phyloP scores from a whole-genome alignment of 345 rosid genomes.

The Trapa bicornis region DNA sequence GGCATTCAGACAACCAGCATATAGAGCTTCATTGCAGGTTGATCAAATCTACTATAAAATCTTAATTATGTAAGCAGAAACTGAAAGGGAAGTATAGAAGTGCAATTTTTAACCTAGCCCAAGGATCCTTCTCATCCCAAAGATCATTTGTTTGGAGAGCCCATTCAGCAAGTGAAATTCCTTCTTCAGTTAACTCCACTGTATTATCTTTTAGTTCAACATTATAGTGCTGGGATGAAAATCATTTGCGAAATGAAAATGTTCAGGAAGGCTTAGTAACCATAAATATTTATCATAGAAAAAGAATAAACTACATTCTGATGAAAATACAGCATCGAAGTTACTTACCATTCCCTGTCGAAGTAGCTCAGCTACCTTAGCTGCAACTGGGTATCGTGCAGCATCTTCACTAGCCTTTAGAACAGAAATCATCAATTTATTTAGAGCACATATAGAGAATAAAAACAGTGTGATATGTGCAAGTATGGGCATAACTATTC shows the following conservation, averaged over 20 bases:
- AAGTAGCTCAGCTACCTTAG: slow-evolving; percentile 90
- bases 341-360: slow-evolving; percentile 51
- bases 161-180: slow-evolving; percentile 85
- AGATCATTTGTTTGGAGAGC: slow-evolving; percentile 90
- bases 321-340: slow-evolving; percentile 3
- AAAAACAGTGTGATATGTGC: neutral
- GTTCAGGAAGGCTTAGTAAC: neutral
- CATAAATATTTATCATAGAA: neutral
- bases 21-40: neutral
- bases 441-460: neutral
- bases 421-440: slow-evolving; percentile 11
- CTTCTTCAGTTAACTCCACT: slow-evolving; percentile 93
- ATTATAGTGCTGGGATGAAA: slow-evolving; percentile 59
- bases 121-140: slow-evolving; percentile 96
- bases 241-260: neutral
- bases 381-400: slow-evolving; percentile 90
- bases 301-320: neutral
- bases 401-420: slow-evolving; percentile 83
- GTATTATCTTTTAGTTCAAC: slow-evolving; percentile 87
- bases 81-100: neutral
- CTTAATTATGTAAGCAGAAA: neutral
- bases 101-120: slow-evolving; percentile 61
- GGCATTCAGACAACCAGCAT: neutral
- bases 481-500: neutral
- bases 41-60: neutral